phyloP scores from a whole-genome alignment of 257 asterid genomes.

The Orobanche coerulescens region DNA sequence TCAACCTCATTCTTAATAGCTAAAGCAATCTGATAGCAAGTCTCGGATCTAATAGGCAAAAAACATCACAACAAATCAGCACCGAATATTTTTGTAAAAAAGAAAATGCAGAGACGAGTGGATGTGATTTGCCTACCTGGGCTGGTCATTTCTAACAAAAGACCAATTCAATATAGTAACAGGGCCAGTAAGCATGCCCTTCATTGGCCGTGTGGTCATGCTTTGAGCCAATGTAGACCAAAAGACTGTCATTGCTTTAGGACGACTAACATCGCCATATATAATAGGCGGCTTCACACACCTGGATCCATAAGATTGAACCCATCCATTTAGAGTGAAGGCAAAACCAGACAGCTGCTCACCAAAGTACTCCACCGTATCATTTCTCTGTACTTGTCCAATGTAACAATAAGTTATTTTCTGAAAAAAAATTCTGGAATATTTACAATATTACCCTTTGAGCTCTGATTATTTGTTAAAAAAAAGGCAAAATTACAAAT shows the following conservation, averaged over 20 bases:
- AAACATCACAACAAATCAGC: neutral
- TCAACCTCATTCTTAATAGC: neutral
- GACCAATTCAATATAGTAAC: slow-evolving; percentile 89
- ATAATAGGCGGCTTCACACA: slow-evolving; percentile 92
- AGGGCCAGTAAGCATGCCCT: slow-evolving; percentile 96
- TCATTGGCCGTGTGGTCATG: slow-evolving; percentile 83
- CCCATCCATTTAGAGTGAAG: slow-evolving; percentile 85
- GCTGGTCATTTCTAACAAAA: slow-evolving; percentile 78
- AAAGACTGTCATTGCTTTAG: slow-evolving; percentile 76
- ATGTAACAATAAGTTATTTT: neutral
- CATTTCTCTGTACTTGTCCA: slow-evolving; percentile 57
- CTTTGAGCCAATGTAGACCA: slow-evolving; percentile 77
- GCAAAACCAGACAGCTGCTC: slow-evolving; percentile 87
- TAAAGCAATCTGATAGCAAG: slow-evolving; percentile 2
- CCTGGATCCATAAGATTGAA: slow-evolving; percentile 86
- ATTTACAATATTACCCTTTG: too few relatives aligned
- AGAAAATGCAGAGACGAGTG: too few relatives aligned
- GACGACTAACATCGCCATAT: slow-evolving; percentile 89
- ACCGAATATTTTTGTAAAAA: too few relatives aligned
- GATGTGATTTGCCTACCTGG: slow-evolving; percentile 41
- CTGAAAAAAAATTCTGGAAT: too few relatives aligned
- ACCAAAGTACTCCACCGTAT: slow-evolving; percentile 93
- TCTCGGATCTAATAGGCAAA: neutral
- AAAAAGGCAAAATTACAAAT: too few relatives aligned
- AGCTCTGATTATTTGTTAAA: too few relatives aligned